Evolutionary conservation across 2,329 filamentous ascomycete genomes (phyloP).

Genomic region (Fusarium sp.): DNA sequence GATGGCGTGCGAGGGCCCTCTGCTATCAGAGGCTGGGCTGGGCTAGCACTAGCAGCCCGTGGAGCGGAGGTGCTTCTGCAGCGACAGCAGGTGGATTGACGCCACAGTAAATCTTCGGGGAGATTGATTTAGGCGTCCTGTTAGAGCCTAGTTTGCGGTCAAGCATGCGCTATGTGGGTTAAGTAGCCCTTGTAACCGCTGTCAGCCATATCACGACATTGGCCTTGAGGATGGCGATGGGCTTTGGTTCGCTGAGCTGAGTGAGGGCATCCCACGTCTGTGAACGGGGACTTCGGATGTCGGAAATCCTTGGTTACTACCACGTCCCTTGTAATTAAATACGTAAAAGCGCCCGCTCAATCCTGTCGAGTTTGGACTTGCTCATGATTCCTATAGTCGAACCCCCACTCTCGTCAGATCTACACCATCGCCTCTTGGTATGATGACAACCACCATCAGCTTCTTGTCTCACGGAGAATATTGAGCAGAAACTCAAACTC

Average conservation of each 20-base stretch:
- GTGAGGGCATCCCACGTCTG: constrained; percentile 17
- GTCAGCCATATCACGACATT: constrained; percentile 43
- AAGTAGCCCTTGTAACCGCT: constrained; percentile 32
- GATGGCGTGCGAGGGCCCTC: constrained; percentile 44
- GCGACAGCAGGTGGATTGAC: constrained; percentile 12
- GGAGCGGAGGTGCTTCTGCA: not conserved
- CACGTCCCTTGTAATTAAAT: constrained; percentile 11
- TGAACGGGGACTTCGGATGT: constrained; percentile 31
- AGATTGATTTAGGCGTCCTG: constrained; percentile 23
- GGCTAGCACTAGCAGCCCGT: not conserved
- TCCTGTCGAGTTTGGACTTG: not conserved
- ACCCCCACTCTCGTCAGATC: constrained; percentile 24
- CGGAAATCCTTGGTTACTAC: constrained; percentile 4
- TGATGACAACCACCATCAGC: constrained; percentile 12
- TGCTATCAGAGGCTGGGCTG: constrained; percentile 40
- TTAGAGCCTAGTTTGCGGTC: constrained; percentile 12
- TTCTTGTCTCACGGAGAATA: not conserved
- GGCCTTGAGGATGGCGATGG: constrained; percentile 36
- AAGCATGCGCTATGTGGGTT: constrained; percentile 40
- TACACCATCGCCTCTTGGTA: constrained; percentile 5
- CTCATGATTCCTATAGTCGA: constrained; percentile 1
- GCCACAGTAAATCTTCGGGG: constrained; percentile 34
- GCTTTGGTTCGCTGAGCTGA: not conserved
- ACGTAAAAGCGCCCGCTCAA: constrained; percentile 10
- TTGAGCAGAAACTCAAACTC: constrained; percentile 32